phyloP scores from a whole-genome alignment of 768 basidiomycete genomes.

The Serendipita indica region DNA sequence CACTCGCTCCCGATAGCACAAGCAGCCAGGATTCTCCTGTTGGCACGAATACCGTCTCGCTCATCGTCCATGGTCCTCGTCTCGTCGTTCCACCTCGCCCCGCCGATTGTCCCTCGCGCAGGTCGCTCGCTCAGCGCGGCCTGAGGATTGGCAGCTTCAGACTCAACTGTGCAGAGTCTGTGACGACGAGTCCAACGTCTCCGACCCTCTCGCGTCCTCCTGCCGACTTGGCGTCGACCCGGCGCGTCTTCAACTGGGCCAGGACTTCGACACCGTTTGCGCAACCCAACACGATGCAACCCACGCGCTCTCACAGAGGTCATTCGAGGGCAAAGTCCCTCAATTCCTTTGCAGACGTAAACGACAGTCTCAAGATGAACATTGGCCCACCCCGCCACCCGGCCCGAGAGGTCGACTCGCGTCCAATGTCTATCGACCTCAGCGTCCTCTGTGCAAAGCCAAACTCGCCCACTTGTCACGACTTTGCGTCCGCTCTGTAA shows the following conservation, averaged over 20 bases:
- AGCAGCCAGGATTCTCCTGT: not conserved
- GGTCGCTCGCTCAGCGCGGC: not conserved
- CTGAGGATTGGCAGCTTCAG: not conserved
- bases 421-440: not conserved
- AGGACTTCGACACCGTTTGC: not conserved
- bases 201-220: not conserved
- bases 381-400: not conserved
- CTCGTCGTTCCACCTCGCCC: constrained; percentile 2
- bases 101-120: not conserved
- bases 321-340: constrained; percentile 1
- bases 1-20: not conserved
- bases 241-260: not conserved
- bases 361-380: constrained; percentile 1
- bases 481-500: not conserved
- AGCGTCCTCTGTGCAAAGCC: not conserved
- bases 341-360: constrained; percentile 5
- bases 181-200: not conserved
- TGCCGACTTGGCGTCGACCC: not conserved
- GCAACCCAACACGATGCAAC: not conserved
- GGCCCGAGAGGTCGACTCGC: not conserved
- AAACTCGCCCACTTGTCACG: not conserved
- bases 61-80: not conserved
- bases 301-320: constrained; percentile 2
- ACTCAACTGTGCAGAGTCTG: constrained; percentile 6
- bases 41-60: not conserved